A percentile compares a stretch with the other conserved stretches of the same genome.
Conservation (phyloP, 2,329 filamentous ascomycete genomes). For the Annulohypoxylon truncatum region DNA sequence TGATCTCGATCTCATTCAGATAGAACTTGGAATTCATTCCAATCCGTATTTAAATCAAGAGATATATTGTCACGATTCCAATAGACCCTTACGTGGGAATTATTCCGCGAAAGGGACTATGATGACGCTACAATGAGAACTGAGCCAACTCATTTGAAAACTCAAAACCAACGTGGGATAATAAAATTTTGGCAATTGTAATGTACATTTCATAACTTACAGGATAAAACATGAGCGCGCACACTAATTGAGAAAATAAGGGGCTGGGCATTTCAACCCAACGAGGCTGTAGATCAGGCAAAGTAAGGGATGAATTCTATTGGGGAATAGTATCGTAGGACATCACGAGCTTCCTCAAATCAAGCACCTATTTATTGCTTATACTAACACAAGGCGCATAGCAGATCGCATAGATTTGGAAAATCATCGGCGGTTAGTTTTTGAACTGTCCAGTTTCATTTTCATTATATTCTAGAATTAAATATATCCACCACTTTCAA, state of each 20-base stretch:
- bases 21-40: not conserved
- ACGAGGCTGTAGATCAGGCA: not conserved
- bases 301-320: not conserved
- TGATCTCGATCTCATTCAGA: not conserved
- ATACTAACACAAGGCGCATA: not conserved
- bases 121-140: not conserved
- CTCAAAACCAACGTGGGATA: not conserved
- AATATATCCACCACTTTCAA: not conserved
- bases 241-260: not conserved
- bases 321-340: not conserved
- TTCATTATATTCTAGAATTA: not conserved
- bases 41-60: not conserved
- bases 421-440: not conserved
- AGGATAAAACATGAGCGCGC: not conserved
- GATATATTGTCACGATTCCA: not conserved
- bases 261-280: not conserved
- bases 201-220: not conserved
- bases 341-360: not conserved
- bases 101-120: not conserved
- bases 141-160: not conserved
- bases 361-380: not conserved
- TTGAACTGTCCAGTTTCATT: not conserved
- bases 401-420: not conserved
- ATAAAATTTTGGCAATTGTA: not conserved
- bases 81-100: not conserved